These are phyloP conservation scores for Rhipidocladum racemiflorum DNA, from an alignment of 176 grass and related monocot genomes.

Conservation along the genomic window DNA sequence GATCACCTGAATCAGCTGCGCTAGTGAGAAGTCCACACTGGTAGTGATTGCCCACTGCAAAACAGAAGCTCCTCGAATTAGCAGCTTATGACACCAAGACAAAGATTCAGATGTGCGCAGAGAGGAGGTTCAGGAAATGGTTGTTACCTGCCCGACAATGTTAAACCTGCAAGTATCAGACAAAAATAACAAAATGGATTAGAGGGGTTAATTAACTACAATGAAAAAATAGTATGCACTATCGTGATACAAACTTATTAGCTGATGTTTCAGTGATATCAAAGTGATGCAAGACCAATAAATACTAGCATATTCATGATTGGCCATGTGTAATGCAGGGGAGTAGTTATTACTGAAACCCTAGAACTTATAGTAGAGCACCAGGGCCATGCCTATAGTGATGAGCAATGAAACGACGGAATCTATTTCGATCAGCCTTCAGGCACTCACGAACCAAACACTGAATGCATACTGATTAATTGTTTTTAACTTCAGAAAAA, in stretches of 20 bases:
- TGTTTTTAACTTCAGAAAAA: too few relatives aligned
- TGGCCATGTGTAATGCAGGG: too few relatives aligned
- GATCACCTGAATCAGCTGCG: constrained; percentile 85
- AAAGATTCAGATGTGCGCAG: neutral
- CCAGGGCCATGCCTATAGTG: too few relatives aligned
- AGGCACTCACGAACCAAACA: too few relatives aligned
- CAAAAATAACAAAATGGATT: neutral
- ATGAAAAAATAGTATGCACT: neutral
- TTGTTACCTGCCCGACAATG: constrained; percentile 85
- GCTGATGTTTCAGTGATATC: too few relatives aligned
- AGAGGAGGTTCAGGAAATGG: neutral
- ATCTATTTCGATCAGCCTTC: too few relatives aligned
- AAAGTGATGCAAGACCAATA: too few relatives aligned
- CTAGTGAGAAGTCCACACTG: constrained; percentile 85
- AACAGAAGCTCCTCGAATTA: constrained; percentile 6
- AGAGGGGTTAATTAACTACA: neutral
- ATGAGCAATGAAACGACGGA: too few relatives aligned
- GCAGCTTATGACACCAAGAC: neutral
- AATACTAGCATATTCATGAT: too few relatives aligned
- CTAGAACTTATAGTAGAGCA: too few relatives aligned
- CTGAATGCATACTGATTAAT: too few relatives aligned
- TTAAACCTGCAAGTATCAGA: constrained; percentile 72
- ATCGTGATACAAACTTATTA: neutral
- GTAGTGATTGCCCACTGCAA: constrained; percentile 93
- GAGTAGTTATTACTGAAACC: too few relatives aligned